A percentile compares a stretch with the other conserved stretches of the same genome.
Conservation (phyloP, 225 moss, liverwort and hornwort species). For the Straminergon stramineum region DNA sequence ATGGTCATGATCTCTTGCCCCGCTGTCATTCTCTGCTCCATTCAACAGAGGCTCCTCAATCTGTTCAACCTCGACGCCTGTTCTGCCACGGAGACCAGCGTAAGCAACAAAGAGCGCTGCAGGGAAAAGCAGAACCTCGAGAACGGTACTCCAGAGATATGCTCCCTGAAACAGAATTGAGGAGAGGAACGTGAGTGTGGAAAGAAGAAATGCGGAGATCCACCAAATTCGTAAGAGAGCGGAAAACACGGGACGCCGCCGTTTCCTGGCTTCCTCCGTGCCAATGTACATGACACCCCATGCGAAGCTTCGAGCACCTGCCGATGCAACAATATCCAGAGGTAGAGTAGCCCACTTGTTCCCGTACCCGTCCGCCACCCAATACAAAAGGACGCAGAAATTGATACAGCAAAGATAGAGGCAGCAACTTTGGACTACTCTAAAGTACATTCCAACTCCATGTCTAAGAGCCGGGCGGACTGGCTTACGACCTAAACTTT, state of each 20-base stretch:
- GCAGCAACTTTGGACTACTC: conserved; percentile 25
- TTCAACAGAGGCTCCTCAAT: conserved; percentile 34
- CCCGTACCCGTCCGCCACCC: conserved; percentile 11
- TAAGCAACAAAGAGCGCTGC: conserved; percentile 26
- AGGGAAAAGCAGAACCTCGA: conserved; percentile 29
- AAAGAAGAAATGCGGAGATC: conserved; percentile 28
- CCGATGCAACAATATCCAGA: conserved; percentile 9
- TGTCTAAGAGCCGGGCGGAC: neutral
- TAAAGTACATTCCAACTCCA: conserved; percentile 11
- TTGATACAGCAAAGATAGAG: conserved; percentile 25
- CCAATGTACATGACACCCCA: conserved; percentile 27
- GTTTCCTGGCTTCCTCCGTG: conserved; percentile 18
- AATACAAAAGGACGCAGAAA: conserved; percentile 16
- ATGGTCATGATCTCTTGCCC: conserved; percentile 1
- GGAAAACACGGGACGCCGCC: conserved; percentile 3
- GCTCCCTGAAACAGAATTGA: neutral
- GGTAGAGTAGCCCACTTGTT: conserved; percentile 24
- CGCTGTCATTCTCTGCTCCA: neutral
- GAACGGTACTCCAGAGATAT: conserved; percentile 1
- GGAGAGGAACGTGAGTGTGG: conserved; percentile 8
- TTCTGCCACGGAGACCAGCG: conserved; percentile 22
- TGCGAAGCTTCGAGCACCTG: conserved; percentile 11
- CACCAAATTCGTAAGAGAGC: conserved; percentile 37
- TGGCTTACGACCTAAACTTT: conserved; percentile 16
- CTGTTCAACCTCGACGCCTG: conserved; percentile 20